Evolutionary conservation across 352 stramenopile species (phyloP).

Genomic region (Globisporangium carolinianum): DNA sequence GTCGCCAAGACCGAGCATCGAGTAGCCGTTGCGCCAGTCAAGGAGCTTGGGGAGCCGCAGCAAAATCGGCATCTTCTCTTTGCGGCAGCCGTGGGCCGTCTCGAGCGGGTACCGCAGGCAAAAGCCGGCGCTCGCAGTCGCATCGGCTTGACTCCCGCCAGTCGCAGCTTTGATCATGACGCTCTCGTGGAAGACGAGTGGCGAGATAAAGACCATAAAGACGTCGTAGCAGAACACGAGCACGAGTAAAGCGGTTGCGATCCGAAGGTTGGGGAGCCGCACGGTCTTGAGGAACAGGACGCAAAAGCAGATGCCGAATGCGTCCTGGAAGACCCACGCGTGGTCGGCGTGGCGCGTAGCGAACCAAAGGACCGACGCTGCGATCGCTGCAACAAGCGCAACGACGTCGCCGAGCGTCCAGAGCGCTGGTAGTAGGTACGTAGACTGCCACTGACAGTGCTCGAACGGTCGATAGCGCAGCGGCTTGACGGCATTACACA

Average conservation of each 20-base stretch:
- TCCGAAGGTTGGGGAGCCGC: constrained; percentile 89
- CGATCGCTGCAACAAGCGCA: constrained; percentile 50
- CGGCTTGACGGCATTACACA: constrained; percentile 38
- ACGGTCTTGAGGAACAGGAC: constrained; percentile 90
- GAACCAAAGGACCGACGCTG: constrained; percentile 53
- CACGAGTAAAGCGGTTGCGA: constrained; percentile 88
- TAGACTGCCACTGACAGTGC: constrained; percentile 36
- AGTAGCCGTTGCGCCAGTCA: constrained; percentile 89
- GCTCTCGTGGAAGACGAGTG: constrained; percentile 84
- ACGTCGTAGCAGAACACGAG: constrained; percentile 95
- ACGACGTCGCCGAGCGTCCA: constrained; percentile 86
- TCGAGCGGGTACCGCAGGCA: constrained; percentile 74
- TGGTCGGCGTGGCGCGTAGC: constrained; percentile 72
- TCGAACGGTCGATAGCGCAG: constrained; percentile 27
- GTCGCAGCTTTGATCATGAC: constrained; percentile 96
- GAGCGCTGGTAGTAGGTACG: constrained; percentile 43
- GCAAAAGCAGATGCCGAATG: constrained; percentile 92
- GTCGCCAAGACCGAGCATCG: constrained; percentile 94
- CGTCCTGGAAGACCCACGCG: constrained; percentile 90
- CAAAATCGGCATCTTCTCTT: constrained; percentile 92
- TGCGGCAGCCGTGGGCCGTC: constrained; percentile 43
- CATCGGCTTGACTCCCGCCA: constrained; percentile 50
- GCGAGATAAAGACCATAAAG: constrained; percentile 95
- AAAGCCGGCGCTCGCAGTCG: constrained; percentile 38
- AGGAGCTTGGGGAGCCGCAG: constrained; percentile 90